Evolutionary conservation across 1,139 yeast genomes (phyloP).

Genomic region (Candida smagusa): DNA sequence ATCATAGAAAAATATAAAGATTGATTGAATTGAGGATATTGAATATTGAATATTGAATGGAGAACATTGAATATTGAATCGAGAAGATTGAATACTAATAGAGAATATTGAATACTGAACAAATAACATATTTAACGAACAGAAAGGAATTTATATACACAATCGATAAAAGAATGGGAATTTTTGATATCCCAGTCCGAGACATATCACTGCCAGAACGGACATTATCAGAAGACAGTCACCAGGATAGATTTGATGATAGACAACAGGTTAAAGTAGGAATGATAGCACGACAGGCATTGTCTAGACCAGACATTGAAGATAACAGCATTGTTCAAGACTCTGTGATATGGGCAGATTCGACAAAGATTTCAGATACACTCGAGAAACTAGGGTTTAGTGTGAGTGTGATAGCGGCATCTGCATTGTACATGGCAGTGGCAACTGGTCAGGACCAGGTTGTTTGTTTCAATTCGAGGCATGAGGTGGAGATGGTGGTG

Average conservation of each 20-base stretch:
- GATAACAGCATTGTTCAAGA: constrained; percentile 3
- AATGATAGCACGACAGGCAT: constrained; percentile 2
- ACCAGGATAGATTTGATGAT: constrained; percentile 32
- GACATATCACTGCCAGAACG: constrained; percentile 10
- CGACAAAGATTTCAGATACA: constrained; percentile 18
- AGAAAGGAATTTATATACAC: too few species aligned
- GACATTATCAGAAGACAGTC: background rate
- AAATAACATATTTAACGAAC: too few species aligned
- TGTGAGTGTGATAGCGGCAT: constrained; percentile 45
- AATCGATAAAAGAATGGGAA: too few species aligned
- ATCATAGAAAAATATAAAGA: background rate
- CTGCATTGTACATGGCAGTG: constrained; percentile 49
- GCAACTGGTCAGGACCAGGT: constrained; percentile 54
- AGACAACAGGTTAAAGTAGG: constrained; percentile 34
- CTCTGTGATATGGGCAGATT: constrained; percentile 25
- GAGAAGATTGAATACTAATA: too few species aligned
- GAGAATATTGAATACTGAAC: too few species aligned
- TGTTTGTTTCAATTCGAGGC: constrained; percentile 63
- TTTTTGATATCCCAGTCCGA: constrained; percentile 13
- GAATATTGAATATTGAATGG: background rate
- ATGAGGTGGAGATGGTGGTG: constrained; percentile 42
- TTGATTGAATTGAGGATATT: background rate
- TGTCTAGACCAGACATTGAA: background rate
- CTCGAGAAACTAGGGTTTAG: constrained; percentile 39
- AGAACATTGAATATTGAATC: too few species aligned